A percentile compares a stretch with the other conserved stretches of the same genome.
These are phyloP conservation scores for Pueraria montana DNA, from an alignment of 306 rosid genomes.

Conservation along the genomic window DNA sequence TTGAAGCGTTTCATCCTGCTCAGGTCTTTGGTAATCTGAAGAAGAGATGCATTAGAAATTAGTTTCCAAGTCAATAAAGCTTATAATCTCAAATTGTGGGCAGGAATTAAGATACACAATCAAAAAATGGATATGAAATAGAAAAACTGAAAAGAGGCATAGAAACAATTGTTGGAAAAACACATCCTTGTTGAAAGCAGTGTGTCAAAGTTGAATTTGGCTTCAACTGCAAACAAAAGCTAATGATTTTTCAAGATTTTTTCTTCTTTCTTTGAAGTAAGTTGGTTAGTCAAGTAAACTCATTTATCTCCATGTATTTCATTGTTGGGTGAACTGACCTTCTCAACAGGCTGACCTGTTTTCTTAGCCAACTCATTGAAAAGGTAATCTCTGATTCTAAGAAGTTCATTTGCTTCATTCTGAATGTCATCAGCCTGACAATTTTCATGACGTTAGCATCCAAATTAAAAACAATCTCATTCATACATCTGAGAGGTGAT, in stretches of 20 bases:
- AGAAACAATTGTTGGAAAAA: conserved; percentile 7
- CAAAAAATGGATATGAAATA: conserved; percentile 40
- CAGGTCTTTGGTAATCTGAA: conserved; percentile 78
- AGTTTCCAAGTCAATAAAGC: conserved; percentile 34
- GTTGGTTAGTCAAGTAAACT: conserved; percentile 10
- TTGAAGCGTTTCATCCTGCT: conserved; percentile 74
- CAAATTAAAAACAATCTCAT: conserved; percentile 34
- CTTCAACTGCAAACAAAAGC: conserved; percentile 35
- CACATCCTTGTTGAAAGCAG: conserved; percentile 30
- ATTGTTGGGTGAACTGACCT: conserved; percentile 62
- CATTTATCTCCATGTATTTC: conserved; percentile 39
- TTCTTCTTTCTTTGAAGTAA: not conserved
- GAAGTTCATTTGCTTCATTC: conserved; percentile 92
- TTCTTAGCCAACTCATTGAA: conserved; percentile 72
- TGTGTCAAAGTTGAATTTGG: conserved; percentile 12
- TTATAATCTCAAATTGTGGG: conserved; percentile 22
- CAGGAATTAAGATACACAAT: conserved; percentile 9
- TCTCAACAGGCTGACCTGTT: conserved; percentile 92
- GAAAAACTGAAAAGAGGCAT: conserved; percentile 1
- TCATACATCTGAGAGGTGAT: conserved; percentile 13
- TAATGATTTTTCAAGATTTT: not conserved
- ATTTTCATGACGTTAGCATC: conserved; percentile 44
- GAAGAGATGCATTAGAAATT: conserved; percentile 50
- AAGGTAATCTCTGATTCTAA: conserved; percentile 85
- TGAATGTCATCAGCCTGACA: conserved; percentile 89